A percentile compares a stretch with the other conserved stretches of the same genome.
Evolutionary conservation across 1,284 basidiomycete genomes (phyloP).

Genomic region (Stygiomarasmius scandens): DNA sequence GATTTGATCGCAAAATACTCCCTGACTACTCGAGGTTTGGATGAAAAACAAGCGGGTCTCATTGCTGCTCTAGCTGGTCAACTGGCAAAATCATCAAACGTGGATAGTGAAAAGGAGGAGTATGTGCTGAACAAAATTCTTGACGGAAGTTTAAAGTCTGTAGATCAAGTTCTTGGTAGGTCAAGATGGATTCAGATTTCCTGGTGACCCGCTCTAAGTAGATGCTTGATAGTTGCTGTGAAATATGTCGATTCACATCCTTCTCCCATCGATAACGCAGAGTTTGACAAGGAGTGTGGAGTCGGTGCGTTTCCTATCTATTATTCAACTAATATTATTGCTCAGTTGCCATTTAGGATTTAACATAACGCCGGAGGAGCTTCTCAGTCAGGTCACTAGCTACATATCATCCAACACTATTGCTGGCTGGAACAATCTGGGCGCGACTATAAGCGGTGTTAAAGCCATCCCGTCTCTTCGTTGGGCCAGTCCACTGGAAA

Average conservation of each 20-base stretch:
- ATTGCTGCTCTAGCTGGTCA: constrained; percentile 72
- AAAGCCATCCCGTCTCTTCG: constrained; percentile 73
- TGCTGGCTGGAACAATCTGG: constrained; percentile 77
- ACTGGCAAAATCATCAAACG: constrained; percentile 54
- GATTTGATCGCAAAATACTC: constrained; percentile 68
- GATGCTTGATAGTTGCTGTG: constrained; percentile 62
- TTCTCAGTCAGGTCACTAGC: constrained; percentile 62
- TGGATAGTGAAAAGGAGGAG: constrained; percentile 56
- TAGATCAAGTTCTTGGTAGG: constrained; percentile 86
- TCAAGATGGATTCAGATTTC: constrained; percentile 8
- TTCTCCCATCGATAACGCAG: constrained; percentile 65
- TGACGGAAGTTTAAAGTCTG: constrained; percentile 74
- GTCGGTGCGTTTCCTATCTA: constrained; percentile 67
- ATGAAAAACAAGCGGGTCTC: constrained; percentile 82
- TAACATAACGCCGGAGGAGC: constrained; percentile 71
- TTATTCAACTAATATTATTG: constrained; percentile 4
- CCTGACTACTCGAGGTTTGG: constrained; percentile 54
- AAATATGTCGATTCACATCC: constrained; percentile 75
- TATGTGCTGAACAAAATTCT: constrained; percentile 75
- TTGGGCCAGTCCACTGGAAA: constrained; percentile 90
- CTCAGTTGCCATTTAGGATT: constrained; percentile 59
- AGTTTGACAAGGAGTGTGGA: constrained; percentile 85
- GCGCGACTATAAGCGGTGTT: constrained; percentile 70
- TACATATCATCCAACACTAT: constrained; percentile 62
- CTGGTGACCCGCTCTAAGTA: not conserved